Percentiles rank a stretch among this genome's conserved stretches.
Conservation (phyloP, 768 basidiomycete genomes). For the Gymnopilus dilepis region DNA sequence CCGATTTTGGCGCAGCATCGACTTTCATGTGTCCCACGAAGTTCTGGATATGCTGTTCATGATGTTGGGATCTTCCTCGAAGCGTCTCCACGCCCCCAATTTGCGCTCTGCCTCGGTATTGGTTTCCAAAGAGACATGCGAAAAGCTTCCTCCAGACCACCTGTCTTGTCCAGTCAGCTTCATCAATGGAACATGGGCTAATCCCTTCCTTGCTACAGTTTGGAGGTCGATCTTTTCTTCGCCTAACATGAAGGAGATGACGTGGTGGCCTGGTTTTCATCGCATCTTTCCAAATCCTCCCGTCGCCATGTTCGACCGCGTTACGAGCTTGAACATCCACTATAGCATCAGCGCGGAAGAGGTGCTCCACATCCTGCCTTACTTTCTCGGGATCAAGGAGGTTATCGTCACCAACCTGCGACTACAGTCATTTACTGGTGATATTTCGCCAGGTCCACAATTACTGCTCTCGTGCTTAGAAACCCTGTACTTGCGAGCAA, state of each 20-base stretch:
- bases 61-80: neutral
- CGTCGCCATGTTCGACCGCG: neutral
- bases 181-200: neutral
- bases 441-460: neutral
- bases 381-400: neutral
- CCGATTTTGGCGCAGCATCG: neutral
- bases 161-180: neutral
- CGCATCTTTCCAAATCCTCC: neutral
- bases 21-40: neutral
- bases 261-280: slow-evolving; percentile 7
- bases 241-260: neutral
- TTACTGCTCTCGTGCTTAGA: neutral
- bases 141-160: neutral
- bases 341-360: neutral
- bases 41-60: neutral
- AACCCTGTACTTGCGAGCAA: neutral
- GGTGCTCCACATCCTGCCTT: neutral
- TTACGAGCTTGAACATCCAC: neutral
- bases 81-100: neutral
- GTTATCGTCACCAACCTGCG: neutral
- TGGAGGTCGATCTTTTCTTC: neutral
- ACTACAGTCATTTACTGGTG: neutral
- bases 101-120: neutral
- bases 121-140: neutral
- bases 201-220: neutral